These are phyloP conservation scores for Neopestalotiopsis sp. DNA, from an alignment of 2,329 filamentous ascomycete genomes.

Conservation along the genomic window DNA sequence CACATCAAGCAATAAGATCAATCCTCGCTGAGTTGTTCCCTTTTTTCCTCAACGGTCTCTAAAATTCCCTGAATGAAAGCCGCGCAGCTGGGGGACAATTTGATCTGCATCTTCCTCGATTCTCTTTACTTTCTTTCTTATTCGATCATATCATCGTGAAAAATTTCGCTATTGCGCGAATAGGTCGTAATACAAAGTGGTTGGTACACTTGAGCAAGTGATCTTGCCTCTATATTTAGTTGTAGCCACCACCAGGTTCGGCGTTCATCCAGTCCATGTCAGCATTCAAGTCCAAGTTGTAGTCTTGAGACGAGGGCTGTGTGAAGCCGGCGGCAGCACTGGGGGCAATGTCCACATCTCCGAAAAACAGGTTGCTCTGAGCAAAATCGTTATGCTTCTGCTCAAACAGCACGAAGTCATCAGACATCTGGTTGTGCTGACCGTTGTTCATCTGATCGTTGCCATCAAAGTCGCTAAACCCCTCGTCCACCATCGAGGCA, in stretches of 20 bases:
- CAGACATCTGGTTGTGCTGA: constrained; percentile 39
- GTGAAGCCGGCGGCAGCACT: constrained; percentile 57
- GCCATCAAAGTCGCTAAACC: constrained; percentile 60
- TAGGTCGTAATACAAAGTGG: neutral
- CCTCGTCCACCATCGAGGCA: constrained; percentile 68
- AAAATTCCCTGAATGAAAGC: neutral
- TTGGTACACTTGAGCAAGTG: neutral
- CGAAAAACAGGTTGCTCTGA: constrained; percentile 46
- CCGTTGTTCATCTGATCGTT: constrained; percentile 42
- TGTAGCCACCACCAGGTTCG: constrained; percentile 28
- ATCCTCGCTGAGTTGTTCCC: neutral
- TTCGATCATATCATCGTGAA: constrained; percentile 13
- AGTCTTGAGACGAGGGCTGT: constrained; percentile 57
- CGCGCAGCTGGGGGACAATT: constrained; percentile 1
- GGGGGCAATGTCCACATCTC: constrained; percentile 40
- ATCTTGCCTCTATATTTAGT: constrained; percentile 21
- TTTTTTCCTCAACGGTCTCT: neutral
- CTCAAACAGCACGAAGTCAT: constrained; percentile 71
- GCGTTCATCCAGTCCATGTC: constrained; percentile 35
- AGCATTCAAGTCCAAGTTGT: constrained; percentile 37
- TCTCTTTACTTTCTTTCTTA: neutral
- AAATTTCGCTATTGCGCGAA: neutral
- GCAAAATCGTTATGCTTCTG: constrained; percentile 45
- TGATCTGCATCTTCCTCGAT: neutral
- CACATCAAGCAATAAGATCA: neutral